Percentiles rank a stretch among this genome's conserved stretches.
Conservation (phyloP, 2,329 filamentous ascomycete genomes). For the Cladophialophora yegresii region DNA sequence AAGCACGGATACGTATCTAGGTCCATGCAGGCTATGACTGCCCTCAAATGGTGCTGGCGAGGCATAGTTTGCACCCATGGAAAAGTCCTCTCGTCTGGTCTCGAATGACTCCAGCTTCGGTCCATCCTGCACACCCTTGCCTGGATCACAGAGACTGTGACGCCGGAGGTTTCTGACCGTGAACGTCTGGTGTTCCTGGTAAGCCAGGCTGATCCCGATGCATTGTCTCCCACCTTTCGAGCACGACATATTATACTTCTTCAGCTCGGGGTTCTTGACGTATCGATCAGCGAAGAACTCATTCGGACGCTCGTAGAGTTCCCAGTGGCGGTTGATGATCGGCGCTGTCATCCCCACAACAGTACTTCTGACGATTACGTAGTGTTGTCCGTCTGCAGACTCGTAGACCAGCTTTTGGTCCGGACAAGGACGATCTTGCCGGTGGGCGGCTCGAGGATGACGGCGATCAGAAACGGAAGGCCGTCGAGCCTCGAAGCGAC, state of each 20-base stretch:
- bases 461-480: neutral
- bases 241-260: slow-evolving; percentile 4
- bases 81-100: neutral
- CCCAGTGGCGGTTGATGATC: slow-evolving; percentile 3
- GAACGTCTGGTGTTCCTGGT: slow-evolving; percentile 4
- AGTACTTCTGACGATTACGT: neutral
- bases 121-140: neutral
- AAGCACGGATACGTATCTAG: slow-evolving; percentile 24
- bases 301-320: neutral
- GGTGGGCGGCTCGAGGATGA: slow-evolving; percentile 4
- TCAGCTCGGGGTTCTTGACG: neutral
- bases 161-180: neutral
- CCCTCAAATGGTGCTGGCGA: slow-evolving; percentile 44
- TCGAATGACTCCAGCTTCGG: slow-evolving; percentile 3
- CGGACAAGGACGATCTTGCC: slow-evolving; percentile 3
- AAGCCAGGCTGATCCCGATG: slow-evolving; percentile 4
- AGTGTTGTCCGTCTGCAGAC: neutral
- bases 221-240: slow-evolving; percentile 7
- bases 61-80: slow-evolving; percentile 34
- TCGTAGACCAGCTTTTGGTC: slow-evolving; percentile 1
- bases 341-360: slow-evolving; percentile 1
- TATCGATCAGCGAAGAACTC: slow-evolving; percentile 1
- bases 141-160: neutral
- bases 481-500: neutral
- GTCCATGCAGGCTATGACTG: slow-evolving; percentile 40